Base-by-base conservation (phyloP, 2,329 filamentous ascomycete genomes). In the Penicillium glabrum region DNA sequence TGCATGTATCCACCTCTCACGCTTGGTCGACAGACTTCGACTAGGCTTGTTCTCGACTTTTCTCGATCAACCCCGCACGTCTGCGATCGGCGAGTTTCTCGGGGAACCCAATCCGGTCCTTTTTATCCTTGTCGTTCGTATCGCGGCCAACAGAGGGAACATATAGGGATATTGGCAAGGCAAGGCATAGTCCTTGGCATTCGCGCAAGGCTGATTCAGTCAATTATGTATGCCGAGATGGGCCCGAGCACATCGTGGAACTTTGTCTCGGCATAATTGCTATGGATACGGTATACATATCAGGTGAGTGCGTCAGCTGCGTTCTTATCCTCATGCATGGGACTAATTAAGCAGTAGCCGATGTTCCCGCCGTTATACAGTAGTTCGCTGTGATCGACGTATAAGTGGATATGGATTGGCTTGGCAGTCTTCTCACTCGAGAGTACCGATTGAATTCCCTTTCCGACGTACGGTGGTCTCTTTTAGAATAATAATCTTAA, bases 21-120 rank as follows among this genome's bases (percentile, higher is more conserved):
- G 41, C 19, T 48, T 50, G 24, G 41, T 37, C 47, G 45, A 27
- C 51, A 60, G 24, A 31, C 59, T 62, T 61, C 47, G 52, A 58
- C 54, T 58, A 57, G 51, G 19, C 56, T 47, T 53, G 24, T 63
- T 60, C 60, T 61, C 56, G 72, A 77, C n/a, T 33, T 47, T 56
- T 60, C 59, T 44, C 33, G 49, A 55, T 37, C 24, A 16, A 54
- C 58, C 60, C 58, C 57, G 56, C 60, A 58, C 59, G 16, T 24
- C 46, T 26, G 31, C 31, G 45, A 58, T 56, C 52, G 21, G 29
- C 48, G 33, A 45, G n/a, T 14, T 27, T 49, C n/a, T 43, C 29
- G 29, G 13, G 21, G 48, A 58, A 58, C 35, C 53, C 60, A 60
- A 51, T 56, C 27, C 54, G 51, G 44, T 43, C 9, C 21, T 51